phyloP scores from a whole-genome alignment of 2,329 filamentous ascomycete genomes.

The Ceratocystiopsis minuta region DNA sequence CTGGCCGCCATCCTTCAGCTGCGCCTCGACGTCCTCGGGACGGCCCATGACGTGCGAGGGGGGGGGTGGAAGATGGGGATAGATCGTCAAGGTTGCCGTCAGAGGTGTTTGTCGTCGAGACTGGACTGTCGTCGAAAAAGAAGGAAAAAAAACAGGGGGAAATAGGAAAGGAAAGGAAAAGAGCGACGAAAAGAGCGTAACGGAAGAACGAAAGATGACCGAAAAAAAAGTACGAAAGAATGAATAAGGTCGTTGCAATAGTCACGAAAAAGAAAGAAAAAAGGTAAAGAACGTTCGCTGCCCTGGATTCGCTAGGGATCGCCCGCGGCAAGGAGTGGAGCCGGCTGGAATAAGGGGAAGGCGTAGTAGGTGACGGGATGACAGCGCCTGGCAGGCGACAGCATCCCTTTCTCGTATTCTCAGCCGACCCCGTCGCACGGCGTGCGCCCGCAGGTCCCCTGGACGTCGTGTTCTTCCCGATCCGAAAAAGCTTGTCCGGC shows the following conservation, averaged over 20 bases:
- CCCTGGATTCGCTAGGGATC: too few species aligned
- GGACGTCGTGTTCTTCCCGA: too few species aligned
- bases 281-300: neutral
- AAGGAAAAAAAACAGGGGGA: neutral
- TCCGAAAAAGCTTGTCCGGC: too few species aligned
- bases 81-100: too few species aligned
- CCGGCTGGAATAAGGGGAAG: too few species aligned
- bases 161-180: neutral
- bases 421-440: too few species aligned
- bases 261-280: neutral
- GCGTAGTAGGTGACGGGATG: too few species aligned
- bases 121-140: neutral
- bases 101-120: neutral
- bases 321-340: too few species aligned
- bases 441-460: too few species aligned
- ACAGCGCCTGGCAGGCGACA: too few species aligned
- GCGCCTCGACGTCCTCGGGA: slow-evolving; percentile 10
- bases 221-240: neutral
- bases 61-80: neutral
- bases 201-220: neutral
- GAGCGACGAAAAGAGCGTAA: neutral
- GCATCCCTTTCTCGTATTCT: too few species aligned
- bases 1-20: slow-evolving; percentile 2
- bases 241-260: neutral
- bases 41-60: neutral